Base-by-base conservation (phyloP, 148 eudicot genomes). In the Heliamphora exappendiculata region DNA sequence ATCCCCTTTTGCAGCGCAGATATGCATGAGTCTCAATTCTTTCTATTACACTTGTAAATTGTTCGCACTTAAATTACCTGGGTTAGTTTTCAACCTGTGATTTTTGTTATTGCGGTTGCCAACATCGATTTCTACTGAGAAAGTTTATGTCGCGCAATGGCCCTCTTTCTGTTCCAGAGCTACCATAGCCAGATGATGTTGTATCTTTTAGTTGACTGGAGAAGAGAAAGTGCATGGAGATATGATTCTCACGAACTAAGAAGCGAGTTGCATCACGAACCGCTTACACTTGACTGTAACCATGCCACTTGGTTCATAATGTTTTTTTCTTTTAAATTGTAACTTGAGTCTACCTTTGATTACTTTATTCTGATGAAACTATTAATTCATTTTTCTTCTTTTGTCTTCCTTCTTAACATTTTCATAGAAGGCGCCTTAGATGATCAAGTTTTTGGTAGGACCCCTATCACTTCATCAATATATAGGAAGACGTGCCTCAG, bases 231-330 rank as follows among this genome's bases (percentile, higher is more conserved):
- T n/a, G n/a, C n/a, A n/a, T n/a, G n/a, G n/a, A n/a, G n/a, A n/a
- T n/a, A n/a, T n/a, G n/a, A n/a, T n/a, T n/a, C n/a, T n/a, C n/a
- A n/a, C n/a, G n/a, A n/a, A n/a, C n/a, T n/a, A n/a, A n/a, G 29
- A 67, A 67, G 31, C 17, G 17, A 39, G 70, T 67, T 39, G 70
- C 26, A 67, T 67, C 70, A 22, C 41, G 70, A 41, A 67, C 49
- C 17, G 11, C 49, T 3, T 39, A 31, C 28, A 26, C 41, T 67
- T 67, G 31, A 37, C 26, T 9, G n/a, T n/a, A n/a, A 37, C 19
- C 5, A n/a, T 36, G 13, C 7, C 29, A n/a, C 24, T 39, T 42
- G 34, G 3, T 45, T 29, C 2, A 26, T 5, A 26, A 36, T 24
- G 24, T 14, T 57, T 47, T 69, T 67, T 20, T 42, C 14, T 63